phyloP scores from a whole-genome alignment of 352 stramenopile species.

The Lagenidium giganteum region DNA sequence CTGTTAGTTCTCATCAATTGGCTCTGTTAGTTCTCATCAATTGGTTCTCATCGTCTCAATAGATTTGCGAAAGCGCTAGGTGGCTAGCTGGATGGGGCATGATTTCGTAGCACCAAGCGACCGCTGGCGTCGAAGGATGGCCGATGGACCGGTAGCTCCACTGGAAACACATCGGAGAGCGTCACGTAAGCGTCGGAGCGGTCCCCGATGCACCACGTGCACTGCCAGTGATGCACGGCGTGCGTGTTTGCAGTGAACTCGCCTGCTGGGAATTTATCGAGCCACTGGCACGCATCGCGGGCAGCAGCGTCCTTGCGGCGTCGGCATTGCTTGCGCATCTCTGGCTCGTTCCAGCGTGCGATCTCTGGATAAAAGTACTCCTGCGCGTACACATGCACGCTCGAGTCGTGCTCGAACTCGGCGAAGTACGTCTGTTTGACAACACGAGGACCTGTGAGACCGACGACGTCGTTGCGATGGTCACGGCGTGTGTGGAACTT shows the following conservation, averaged over 20 bases:
- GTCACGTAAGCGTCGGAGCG: conserved; percentile 18
- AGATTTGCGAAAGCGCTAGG: too few relatives aligned
- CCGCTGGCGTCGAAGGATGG: too few relatives aligned
- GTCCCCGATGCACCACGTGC: conserved; percentile 45
- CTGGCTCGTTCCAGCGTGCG: conserved; percentile 38
- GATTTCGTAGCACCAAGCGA: too few relatives aligned
- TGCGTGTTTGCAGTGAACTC: conserved; percentile 40
- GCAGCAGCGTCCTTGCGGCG: conserved; percentile 12
- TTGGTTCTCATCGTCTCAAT: too few relatives aligned
- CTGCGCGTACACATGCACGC: conserved; percentile 25
- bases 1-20: too few relatives aligned
- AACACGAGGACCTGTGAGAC: conserved; percentile 41
- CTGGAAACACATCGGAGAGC: conserved; percentile 21
- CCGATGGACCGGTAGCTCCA: too few relatives aligned
- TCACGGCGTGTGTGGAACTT: too few relatives aligned
- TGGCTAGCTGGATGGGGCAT: too few relatives aligned
- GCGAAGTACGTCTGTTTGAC: conserved; percentile 35
- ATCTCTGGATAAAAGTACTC: conserved; percentile 57
- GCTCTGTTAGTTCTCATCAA: too few relatives aligned
- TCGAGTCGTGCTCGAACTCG: conserved; percentile 1
- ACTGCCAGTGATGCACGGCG: conserved; percentile 53
- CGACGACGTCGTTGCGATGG: conserved; percentile 22
- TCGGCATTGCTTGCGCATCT: conserved; percentile 24
- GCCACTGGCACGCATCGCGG: conserved; percentile 31
- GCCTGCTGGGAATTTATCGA: conserved; percentile 29